phyloP scores from a whole-genome alignment of 306 rosid genomes.

The Heteromeles arbutifolia region DNA sequence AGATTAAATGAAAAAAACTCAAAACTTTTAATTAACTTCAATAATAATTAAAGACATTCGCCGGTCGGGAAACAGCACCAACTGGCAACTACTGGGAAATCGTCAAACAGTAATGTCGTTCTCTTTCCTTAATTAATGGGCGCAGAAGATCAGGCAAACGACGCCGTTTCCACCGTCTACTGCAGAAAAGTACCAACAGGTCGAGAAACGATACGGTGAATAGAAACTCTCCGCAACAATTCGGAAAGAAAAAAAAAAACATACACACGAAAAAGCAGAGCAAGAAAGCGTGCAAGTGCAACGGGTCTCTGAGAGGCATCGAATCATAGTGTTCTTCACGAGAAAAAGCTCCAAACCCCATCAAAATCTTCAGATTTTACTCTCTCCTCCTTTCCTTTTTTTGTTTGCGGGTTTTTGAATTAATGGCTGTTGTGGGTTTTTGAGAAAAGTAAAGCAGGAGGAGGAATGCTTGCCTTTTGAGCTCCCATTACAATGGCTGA shows the following conservation, averaged over 20 bases:
- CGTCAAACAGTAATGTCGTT: conserved; percentile 10
- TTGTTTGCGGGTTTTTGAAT: conserved; percentile 1
- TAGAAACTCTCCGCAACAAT: not conserved
- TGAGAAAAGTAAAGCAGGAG: conserved; percentile 4
- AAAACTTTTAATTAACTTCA: no score
- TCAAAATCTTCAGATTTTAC: conserved; percentile 9
- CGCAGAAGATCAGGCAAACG: not conserved
- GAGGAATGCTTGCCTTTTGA: conserved; percentile 58
- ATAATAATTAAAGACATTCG: no score
- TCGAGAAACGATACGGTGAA: not conserved
- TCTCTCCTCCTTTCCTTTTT: conserved; percentile 27
- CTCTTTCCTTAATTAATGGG: not conserved
- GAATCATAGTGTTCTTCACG: conserved; percentile 15
- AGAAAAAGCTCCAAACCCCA: conserved; percentile 24
- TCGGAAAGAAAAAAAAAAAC: not conserved
- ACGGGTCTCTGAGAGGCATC: not conserved
- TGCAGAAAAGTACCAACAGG: not conserved
- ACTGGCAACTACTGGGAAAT: not conserved
- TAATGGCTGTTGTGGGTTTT: conserved; percentile 26
- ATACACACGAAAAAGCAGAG: not conserved
- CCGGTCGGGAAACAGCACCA: not conserved
- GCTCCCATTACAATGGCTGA: conserved; percentile 71
- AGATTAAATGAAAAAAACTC: no score
- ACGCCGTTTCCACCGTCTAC: not conserved
- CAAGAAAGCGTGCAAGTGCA: not conserved